Base-by-base conservation (phyloP, 768 basidiomycete genomes). In the Sistotremastrum niveocremeum region DNA sequence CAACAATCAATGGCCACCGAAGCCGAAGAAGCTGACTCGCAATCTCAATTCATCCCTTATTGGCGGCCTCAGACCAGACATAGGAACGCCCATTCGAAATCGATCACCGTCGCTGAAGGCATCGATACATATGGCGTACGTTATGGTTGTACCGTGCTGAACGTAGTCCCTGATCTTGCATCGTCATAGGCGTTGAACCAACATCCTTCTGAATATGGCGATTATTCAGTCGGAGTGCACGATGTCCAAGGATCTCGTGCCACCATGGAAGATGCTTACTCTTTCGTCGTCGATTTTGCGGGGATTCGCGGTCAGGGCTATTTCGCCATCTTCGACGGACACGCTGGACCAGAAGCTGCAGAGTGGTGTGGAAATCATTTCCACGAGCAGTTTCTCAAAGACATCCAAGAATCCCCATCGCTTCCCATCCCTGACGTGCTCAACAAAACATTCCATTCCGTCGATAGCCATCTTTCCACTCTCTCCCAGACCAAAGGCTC, bases 321-420 rank as follows among this genome's bases (percentile, higher is more conserved):
- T 70, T 98, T 94, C 61, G 94, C 94, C 5, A 79, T 99, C 39
- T 99, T 98, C 56, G 95, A 99, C 56, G 95, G 95, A 3, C 95
- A 99, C 60, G 95, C 95, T 1, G 95, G 95, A 11, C 98, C 94
- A 61, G 88, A 97, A 56, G 93, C 94, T 34, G 95, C 95, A 30
- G 95, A 99, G 62, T 98, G 94, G 93, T 98, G 95, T 63, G 95
- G 95, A 38, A 71, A 74, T 54, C 81, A 98, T 61, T 99, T 99
- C 65, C 91, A 98, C 58, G 80, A 91, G 77, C 74, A 74, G 58
- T 72, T 94, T 42, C 72, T 93, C 35, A 65, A 79, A 11, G 70
- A 75, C n/a, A 65, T 94, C 35, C 77, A 76, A 48, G 65, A 69
- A n/a, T 66, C 73, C 36, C 72, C 79, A 6, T 61, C 67, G 6